phyloP scores from a whole-genome alignment of 345 rosid genomes.

The Citrus inodora region DNA sequence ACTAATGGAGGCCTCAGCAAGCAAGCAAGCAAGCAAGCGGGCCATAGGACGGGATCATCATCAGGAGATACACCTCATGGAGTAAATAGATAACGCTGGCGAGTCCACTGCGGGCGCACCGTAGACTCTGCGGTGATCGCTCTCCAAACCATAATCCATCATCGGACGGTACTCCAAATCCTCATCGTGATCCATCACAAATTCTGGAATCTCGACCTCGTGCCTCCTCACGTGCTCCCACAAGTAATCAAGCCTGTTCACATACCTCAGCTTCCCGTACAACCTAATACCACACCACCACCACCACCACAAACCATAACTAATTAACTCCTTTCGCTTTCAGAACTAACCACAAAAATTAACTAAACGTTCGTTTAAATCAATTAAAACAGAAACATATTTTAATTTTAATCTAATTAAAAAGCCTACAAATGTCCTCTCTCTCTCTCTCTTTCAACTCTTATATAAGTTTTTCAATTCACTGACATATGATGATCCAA shows the following conservation, averaged over 20 bases:
- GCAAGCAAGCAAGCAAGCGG: not conserved
- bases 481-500: too few relatives aligned
- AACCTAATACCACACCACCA: constrained; percentile 35
- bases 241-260: constrained; percentile 62
- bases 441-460: too few relatives aligned
- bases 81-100: constrained; percentile 44
- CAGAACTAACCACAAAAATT: not conserved
- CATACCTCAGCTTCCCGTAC: constrained; percentile 62
- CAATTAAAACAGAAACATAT: too few relatives aligned
- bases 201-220: constrained; percentile 70
- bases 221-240: constrained; percentile 79
- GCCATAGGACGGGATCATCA: not conserved
- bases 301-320: not conserved
- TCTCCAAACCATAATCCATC: constrained; percentile 76
- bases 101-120: constrained; percentile 45
- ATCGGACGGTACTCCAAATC: constrained; percentile 71
- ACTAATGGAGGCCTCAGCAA: not conserved
- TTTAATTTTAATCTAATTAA: too few relatives aligned
- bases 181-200: constrained; percentile 70
- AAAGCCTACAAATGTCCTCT: too few relatives aligned
- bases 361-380: not conserved
- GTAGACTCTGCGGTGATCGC: constrained; percentile 59
- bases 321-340: not conserved
- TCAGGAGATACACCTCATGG: constrained; percentile 66
- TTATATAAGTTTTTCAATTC: too few relatives aligned